phyloP scores from a whole-genome alignment of 768 basidiomycete genomes.

The Macrolepiota dolichaula region DNA sequence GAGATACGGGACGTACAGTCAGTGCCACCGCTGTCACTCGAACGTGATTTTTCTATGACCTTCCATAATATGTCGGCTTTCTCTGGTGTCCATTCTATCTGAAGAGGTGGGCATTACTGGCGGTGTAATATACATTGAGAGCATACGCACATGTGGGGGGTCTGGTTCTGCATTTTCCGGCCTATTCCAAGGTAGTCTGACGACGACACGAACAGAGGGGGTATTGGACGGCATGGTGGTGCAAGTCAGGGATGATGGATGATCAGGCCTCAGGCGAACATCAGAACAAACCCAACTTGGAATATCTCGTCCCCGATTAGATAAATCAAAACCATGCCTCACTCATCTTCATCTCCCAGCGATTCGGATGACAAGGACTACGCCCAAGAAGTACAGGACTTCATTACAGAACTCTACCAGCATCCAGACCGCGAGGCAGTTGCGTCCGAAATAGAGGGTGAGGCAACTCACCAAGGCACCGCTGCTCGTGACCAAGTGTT shows the following conservation, averaged over 20 bases:
- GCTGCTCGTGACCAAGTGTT: not conserved
- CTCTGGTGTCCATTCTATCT: slow-evolving; percentile 85
- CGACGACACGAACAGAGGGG: slow-evolving; percentile 60
- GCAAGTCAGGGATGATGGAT: slow-evolving; percentile 2
- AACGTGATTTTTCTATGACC: slow-evolving; percentile 75
- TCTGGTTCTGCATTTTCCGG: slow-evolving; percentile 66
- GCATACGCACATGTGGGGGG: slow-evolving; percentile 59
- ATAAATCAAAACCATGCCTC: slow-evolving; percentile 17
- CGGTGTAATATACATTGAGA: not conserved
- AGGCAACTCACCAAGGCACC: slow-evolving; percentile 5
- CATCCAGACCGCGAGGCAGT: slow-evolving; percentile 36
- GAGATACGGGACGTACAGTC: slow-evolving; percentile 58
- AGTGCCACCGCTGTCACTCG: slow-evolving; percentile 67
- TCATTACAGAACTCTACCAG: slow-evolving; percentile 31
- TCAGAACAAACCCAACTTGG: not conserved
- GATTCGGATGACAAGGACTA: slow-evolving; percentile 19
- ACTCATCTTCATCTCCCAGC: slow-evolving; percentile 22
- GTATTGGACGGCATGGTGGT: slow-evolving; percentile 9
- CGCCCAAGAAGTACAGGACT: slow-evolving; percentile 27
- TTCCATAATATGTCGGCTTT: slow-evolving; percentile 88
- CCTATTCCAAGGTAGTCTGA: slow-evolving; percentile 75
- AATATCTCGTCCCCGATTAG: slow-evolving; percentile 15
- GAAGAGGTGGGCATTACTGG: slow-evolving; percentile 8
- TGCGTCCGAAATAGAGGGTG: slow-evolving; percentile 47
- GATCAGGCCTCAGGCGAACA: not conserved